Conservation (phyloP, 2,329 filamentous ascomycete genomes). For the Metarhizium anisopliae region DNA sequence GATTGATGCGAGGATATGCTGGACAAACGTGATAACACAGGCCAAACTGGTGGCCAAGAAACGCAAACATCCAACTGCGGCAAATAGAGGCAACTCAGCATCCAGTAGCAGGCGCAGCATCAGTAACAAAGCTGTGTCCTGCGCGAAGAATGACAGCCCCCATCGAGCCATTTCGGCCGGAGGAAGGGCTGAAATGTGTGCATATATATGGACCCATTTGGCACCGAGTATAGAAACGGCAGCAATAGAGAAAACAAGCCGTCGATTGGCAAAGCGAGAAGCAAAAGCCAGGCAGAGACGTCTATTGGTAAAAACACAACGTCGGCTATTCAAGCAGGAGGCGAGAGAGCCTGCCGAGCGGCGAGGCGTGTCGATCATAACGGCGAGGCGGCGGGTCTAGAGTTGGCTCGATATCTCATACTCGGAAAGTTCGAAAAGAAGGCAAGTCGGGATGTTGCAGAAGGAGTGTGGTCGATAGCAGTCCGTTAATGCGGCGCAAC, state of each 20-base stretch:
- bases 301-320: constrained; percentile 2
- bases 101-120: constrained; percentile 22
- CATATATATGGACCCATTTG: constrained; percentile 23
- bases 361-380: constrained; percentile 1
- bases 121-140: constrained; percentile 23
- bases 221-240: constrained; percentile 20
- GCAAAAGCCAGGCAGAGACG: constrained; percentile 9
- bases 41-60: constrained; percentile 8
- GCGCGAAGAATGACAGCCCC: constrained; percentile 25
- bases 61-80: constrained; percentile 13
- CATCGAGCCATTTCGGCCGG: constrained; percentile 19
- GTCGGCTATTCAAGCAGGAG: constrained; percentile 1
- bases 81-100: constrained; percentile 7
- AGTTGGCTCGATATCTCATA: background rate
- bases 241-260: constrained; percentile 23
- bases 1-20: constrained; percentile 12
- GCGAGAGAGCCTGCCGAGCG: constrained; percentile 3
- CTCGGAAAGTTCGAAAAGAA: background rate
- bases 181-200: constrained; percentile 21
- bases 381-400: background rate
- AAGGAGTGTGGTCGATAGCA: background rate
- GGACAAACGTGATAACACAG: constrained; percentile 14
- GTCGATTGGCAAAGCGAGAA: constrained; percentile 18
- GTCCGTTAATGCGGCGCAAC: background rate
- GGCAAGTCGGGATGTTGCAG: background rate